Base-by-base conservation (phyloP, 2,329 filamentous ascomycete species). In the Akanthomyces uredinophilus region DNA sequence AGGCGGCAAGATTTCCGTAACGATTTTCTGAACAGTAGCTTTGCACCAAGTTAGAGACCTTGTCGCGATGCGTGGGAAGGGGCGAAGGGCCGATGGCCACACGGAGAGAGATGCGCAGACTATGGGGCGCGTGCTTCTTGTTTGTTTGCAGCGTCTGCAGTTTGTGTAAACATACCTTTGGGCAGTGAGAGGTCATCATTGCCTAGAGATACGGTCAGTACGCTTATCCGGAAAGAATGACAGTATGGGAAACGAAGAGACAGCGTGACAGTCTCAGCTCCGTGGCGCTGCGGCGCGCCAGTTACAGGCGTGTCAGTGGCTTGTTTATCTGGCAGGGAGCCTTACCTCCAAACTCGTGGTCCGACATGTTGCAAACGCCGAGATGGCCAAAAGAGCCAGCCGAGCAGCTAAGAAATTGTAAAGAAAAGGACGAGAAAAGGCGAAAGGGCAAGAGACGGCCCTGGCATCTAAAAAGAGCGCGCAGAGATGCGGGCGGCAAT, bases 1-100 rank as follows among this genome's bases (percentile, higher is more conserved):
- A 0, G 89, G 79, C 1, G 92, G 87, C 1, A 99, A 84, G 70
- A 99, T 97, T 75, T 99, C 95, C 63, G 89, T 89, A 68, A 99
- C 94, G 67, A 99, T 99, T 77, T 89, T 89, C 70, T 88, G 86
- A n/a, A 89, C 86, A 6, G 86, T 89, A 41, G 86, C 86, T 87
- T 63, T 43, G 8, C 0, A 4, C 3, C 3, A 46, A n/a, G 67
- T 78, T 62, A 79, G 74, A 18, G 7, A 16, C 32, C 22, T 14
- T 10, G 4, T 18, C 8, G 8, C 24, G 44, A n/a, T 14, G 16
- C 29, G 29, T 49, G 43, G n/a, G 37, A 46, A 10, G 46, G 39
- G 22, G 13, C 13, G 4, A 39, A 16, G 51, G 35, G 32, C 6
- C 32, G 2, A 35, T 11, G 2, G 29, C 35, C 18, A 16, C 20